Base-by-base conservation (phyloP, 148 eudicot genomes). In the Amaranthus hypochondriacus region DNA sequence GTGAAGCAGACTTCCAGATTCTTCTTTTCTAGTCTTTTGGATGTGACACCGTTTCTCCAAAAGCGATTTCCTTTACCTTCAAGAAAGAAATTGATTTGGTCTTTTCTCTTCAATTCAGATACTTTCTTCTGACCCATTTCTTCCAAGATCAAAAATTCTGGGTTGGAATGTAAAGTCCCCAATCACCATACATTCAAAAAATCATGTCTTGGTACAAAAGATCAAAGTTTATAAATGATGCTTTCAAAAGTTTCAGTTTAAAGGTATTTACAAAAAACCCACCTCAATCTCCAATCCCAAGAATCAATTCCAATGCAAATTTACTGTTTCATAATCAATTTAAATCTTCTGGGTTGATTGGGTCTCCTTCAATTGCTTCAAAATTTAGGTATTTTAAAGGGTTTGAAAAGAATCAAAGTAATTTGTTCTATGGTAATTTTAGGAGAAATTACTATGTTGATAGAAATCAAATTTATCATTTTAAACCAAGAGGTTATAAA, bases 381-480 rank as follows among this genome's bases (percentile, higher is more conserved):
- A 88, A 73, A 67, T 66, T 85, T 11, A 78, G 76, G 44, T 70
- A 63, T 73, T 14, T 66, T 21, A 71, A 60, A 48, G 78, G 77
- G 55, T 43, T 75, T 1, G 77, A 73, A 10, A 73, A 69, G 4
- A 79, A 74, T 59, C 81, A 71, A 21, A 75, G 46, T 14, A 80
- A 79, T 56, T 82, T 81, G 21, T 12, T 77, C 62, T 28, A 71
- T 44, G 61, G 53, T 71, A 69, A 74, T 63, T 68, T 61, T 28
- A 88, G 78, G 73, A 79, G 98, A 72, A 52, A 79, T 62, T 93
- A 93, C 79, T 87, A 91, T 49, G 92, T 91, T 3, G 98, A 93
- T 70, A 69, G 85, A 5, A 21, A 79, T 68, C 89, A 82, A 51
- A 84, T 93, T 77, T 43, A 79, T 7, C 93, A 94, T 62, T 93